Percentiles rank a stretch among this genome's conserved stretches.
Evolutionary conservation across 2,329 filamentous ascomycete genomes (phyloP).

Genomic region (Xylaria multiplex): DNA sequence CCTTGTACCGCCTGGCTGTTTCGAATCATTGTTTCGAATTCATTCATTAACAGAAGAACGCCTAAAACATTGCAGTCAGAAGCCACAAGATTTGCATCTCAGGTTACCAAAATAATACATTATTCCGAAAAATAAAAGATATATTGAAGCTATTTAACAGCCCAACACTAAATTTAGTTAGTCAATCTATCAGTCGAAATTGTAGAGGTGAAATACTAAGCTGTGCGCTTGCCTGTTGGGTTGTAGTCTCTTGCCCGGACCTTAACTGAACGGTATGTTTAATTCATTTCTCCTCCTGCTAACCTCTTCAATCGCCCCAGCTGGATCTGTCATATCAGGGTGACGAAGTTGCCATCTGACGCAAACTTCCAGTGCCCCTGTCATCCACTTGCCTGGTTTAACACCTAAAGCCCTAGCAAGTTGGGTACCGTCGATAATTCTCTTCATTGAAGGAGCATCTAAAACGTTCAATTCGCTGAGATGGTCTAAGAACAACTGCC

Average conservation of each 20-base stretch:
- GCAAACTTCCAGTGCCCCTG: conserved; percentile 78
- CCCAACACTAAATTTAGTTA: not conserved
- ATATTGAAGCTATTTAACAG: not conserved
- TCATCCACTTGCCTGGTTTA: conserved; percentile 88
- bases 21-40: not conserved
- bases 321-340: conserved; percentile 69
- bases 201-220: not conserved
- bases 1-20: not conserved
- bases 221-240: conserved; percentile 7
- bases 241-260: not conserved
- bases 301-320: conserved; percentile 70
- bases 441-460: conserved; percentile 67
- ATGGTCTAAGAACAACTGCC: conserved; percentile 67
- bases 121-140: too few relatives aligned
- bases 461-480: conserved; percentile 64
- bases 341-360: conserved; percentile 91
- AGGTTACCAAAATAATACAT: not conserved
- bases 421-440: conserved; percentile 78
- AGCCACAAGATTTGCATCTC: not conserved
- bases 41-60: not conserved
- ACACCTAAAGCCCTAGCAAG: conserved; percentile 74
- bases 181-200: not conserved
- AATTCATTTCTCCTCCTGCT: conserved; percentile 62
- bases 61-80: not conserved
- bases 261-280: conserved; percentile 50